Percentiles rank a stretch among this genome's conserved stretches.
Evolutionary conservation across 129 eudicot species (phyloP).

Genomic region (Flaveria brownii): DNA sequence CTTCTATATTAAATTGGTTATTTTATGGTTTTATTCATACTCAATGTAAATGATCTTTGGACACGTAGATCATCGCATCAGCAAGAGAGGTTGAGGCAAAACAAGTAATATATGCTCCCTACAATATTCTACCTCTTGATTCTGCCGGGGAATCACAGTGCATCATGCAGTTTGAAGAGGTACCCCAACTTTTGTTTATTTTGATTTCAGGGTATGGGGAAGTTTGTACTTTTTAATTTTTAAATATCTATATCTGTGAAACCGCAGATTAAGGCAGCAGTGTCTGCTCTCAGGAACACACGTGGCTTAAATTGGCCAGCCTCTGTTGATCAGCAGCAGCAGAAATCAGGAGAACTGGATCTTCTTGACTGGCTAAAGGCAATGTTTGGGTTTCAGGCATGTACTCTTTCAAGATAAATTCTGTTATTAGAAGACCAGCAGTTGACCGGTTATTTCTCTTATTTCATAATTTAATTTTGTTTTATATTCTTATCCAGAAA

Average conservation of each 20-base stretch:
- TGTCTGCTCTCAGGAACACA: conserved; percentile 70
- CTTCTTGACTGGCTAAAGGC: conserved; percentile 96
- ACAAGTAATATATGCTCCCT: conserved; percentile 84
- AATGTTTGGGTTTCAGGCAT: conserved; percentile 98
- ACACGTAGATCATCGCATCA: conserved; percentile 82
- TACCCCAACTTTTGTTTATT: conserved; percentile 26
- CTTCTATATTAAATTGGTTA: conserved; percentile 7
- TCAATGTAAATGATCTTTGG: conserved; percentile 23
- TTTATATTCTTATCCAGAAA: conserved; percentile 54
- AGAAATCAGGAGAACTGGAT: conserved; percentile 77
- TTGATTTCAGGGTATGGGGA: background rate
- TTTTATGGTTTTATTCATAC: conserved; percentile 9
- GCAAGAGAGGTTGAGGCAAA: conserved; percentile 97
- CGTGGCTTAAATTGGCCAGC: conserved; percentile 78
- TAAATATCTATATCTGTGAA: conserved; percentile 11
- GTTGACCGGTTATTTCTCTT: conserved; percentile 24
- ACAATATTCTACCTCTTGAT: conserved; percentile 93
- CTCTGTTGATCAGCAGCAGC: conserved; percentile 68
- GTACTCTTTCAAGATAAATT: conserved; percentile 26
- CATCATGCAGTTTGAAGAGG: conserved; percentile 98
- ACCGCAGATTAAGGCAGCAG: conserved; percentile 89
- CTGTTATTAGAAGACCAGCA: conserved; percentile 5
- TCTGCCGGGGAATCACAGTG: conserved; percentile 91
- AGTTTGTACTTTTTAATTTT: background rate
- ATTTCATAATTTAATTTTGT: conserved; percentile 14